Percentiles rank a stretch among this genome's conserved stretches.
Evolutionary conservation across 2,329 filamentous ascomycete species (phyloP).

Genomic region (Pyrenochaeta sp.): DNA sequence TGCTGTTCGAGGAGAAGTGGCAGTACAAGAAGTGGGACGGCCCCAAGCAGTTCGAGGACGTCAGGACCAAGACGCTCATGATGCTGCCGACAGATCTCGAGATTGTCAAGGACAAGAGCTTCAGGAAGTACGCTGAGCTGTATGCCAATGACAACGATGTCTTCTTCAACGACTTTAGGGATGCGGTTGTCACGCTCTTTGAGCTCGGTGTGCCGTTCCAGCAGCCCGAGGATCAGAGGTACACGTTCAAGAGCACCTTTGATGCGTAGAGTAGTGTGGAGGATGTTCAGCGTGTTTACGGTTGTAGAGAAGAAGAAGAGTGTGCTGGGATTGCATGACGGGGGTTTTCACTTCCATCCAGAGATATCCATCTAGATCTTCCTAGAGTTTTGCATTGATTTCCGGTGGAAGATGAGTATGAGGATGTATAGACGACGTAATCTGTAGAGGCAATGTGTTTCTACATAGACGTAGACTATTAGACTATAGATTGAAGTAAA

Average conservation of each 20-base stretch:
- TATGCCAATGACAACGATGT: constrained; percentile 90
- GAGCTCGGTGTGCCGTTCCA: constrained; percentile 93
- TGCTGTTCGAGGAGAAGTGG: constrained; percentile 93
- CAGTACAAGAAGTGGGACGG: constrained; percentile 96
- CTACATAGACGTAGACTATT: too few relatives aligned
- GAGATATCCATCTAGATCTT: constrained; percentile 44
- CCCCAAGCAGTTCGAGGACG: constrained; percentile 89
- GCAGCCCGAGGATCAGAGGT: constrained; percentile 54
- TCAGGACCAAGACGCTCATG: constrained; percentile 87
- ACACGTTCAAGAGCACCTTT: constrained; percentile 56
- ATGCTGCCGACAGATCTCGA: constrained; percentile 95
- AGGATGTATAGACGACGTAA: too few relatives aligned
- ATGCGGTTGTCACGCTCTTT: constrained; percentile 81
- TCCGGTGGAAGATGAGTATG: constrained; percentile 4
- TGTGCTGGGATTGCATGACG: constrained; percentile 4
- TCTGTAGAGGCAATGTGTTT: too few relatives aligned
- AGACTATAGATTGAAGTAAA: too few relatives aligned
- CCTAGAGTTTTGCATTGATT: constrained; percentile 24
- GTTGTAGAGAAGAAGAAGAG: neutral
- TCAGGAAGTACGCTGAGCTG: constrained; percentile 79
- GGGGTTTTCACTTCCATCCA: constrained; percentile 18
- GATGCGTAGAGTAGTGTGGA: constrained; percentile 32
- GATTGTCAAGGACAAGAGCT: constrained; percentile 85
- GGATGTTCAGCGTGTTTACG: neutral
- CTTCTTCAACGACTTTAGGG: constrained; percentile 93